Percentiles rank a stretch among this genome's conserved stretches.
Evolutionary conservation across 2,329 filamentous ascomycete genomes (phyloP).

Genomic region (Rhinocladiella mackenziei): DNA sequence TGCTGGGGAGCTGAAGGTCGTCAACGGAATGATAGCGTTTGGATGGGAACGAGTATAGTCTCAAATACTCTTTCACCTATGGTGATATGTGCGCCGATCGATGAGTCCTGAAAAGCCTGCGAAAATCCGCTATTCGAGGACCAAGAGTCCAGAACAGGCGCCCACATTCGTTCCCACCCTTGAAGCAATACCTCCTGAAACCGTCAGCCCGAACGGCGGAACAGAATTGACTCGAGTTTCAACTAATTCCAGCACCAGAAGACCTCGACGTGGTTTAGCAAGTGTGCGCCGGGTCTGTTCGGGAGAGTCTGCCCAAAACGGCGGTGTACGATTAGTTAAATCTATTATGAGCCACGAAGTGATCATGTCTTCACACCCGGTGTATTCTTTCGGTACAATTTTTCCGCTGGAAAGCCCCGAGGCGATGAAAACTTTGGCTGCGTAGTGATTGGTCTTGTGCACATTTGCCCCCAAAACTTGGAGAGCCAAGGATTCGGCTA

Average conservation of each 20-base stretch:
- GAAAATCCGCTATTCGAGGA: constrained; percentile 5
- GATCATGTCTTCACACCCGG: too few species aligned
- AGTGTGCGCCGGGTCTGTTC: neutral
- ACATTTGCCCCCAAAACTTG: neutral
- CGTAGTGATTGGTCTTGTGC: neutral
- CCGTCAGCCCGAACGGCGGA: neutral
- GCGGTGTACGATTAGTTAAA: neutral
- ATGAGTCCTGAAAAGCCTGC: constrained; percentile 15
- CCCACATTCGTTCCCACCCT: constrained; percentile 6
- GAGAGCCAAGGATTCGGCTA: too few species aligned
- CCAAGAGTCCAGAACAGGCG: constrained; percentile 7
- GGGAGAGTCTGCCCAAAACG: neutral
- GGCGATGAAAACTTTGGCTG: too few species aligned
- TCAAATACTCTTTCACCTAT: constrained; percentile 10
- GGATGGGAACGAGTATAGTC: constrained; percentile 22
- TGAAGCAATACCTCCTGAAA: constrained; percentile 6
- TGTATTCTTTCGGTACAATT: too few species aligned
- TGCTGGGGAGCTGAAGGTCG: constrained; percentile 30
- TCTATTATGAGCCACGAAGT: too few species aligned
- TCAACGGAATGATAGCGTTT: constrained; percentile 27
- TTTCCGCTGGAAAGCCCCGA: too few species aligned
- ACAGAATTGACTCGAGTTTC: constrained; percentile 6
- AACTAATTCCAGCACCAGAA: neutral
- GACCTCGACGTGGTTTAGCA: neutral
- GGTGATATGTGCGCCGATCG: constrained; percentile 12